A percentile compares a stretch with the other conserved stretches of the same genome.
These are phyloP conservation scores for Ophiorrhiza pumila DNA, from an alignment of 257 asterid species.

Conservation along the genomic window DNA sequence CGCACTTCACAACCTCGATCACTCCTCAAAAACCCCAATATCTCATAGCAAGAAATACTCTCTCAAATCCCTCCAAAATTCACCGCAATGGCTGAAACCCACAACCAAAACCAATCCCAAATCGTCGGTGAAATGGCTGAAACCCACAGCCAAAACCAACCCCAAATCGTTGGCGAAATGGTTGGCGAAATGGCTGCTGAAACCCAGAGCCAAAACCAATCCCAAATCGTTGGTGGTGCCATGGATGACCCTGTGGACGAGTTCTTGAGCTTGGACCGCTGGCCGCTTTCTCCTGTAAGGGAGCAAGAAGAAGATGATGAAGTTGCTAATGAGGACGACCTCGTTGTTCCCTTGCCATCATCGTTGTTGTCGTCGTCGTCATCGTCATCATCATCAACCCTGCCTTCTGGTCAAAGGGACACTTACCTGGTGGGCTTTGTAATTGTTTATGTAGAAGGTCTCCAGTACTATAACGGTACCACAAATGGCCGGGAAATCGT, in stretches of 20 bases:
- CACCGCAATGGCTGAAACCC: conserved; percentile 27
- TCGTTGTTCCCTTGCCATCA: background rate
- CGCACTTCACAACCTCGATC: background rate
- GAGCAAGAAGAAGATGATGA: background rate
- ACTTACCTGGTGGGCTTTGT: conserved; percentile 60
- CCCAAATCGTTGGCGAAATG: background rate
- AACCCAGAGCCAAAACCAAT: background rate
- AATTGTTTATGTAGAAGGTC: conserved; percentile 60
- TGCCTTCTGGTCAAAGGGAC: conserved; percentile 7
- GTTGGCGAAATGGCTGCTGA: no score
- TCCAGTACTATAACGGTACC: conserved; percentile 50
- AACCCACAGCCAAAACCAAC: background rate
- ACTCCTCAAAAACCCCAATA: background rate
- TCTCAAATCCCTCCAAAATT: background rate
- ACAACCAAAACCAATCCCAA: background rate
- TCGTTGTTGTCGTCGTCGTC: background rate
- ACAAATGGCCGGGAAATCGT: conserved; percentile 67
- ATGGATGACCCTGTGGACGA: conserved; percentile 40
- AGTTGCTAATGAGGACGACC: conserved; percentile 17
- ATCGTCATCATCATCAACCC: conserved; percentile 4
- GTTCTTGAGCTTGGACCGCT: conserved; percentile 35
- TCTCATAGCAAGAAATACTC: background rate
- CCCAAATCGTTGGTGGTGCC: background rate
- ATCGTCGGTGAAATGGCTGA: background rate
- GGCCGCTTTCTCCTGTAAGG: conserved; percentile 33